Base-by-base conservation (phyloP, 2,329 filamentous ascomycete genomes). In the Cladosporium austrohemisphaericum region DNA sequence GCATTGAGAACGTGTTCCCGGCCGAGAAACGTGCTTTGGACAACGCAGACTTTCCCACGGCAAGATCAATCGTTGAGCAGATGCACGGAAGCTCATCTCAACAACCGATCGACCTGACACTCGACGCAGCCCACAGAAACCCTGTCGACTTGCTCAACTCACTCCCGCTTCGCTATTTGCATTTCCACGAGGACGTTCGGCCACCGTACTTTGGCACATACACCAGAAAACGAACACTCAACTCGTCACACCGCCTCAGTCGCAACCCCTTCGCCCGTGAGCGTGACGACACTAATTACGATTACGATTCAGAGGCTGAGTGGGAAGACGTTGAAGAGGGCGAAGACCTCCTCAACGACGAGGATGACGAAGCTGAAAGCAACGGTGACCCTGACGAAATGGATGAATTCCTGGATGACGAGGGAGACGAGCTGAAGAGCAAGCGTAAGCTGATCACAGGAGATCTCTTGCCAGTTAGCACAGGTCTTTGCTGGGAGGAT, bases 341-440 rank as follows among this genome's bases (percentile, higher is more conserved):
- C 50, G 84, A 86, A 58, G 82, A 87, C 51, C 67, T 85, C 2
- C 71, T 78, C 41, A 80, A 79, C 3, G 83, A 85, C 51, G 80
- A 79, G 23, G 82, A 85, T 49, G 82, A 85, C 5, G 77, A 81
- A 43, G 80, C 84, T 8, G 85, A 85, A 20, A 85, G 86, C 35
- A 83, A 86, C 41, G 77, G 88, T 9, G 85, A 82, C n/a, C 86
- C 88, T 13, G 86, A 88, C 54, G 90, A 94, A 52, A 86, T 95
- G 83, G 88, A 89, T 3, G 91, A 83, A 14, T 96, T 96, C 62
- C 74, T 96, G 1, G 91, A 95, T 58, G 88, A 94, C 59, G 88
- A 88, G 5, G 88, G 94, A 20, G 64, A 66, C 48, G 55, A 54
- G 46, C 88, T 93, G 67, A 61, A 78, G 71, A 64, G 73, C 69